A percentile compares a stretch with the other conserved stretches of the same genome.
Conservation (phyloP, 2,329 filamentous ascomycete species). For the Aspergillus hiratsukae region DNA sequence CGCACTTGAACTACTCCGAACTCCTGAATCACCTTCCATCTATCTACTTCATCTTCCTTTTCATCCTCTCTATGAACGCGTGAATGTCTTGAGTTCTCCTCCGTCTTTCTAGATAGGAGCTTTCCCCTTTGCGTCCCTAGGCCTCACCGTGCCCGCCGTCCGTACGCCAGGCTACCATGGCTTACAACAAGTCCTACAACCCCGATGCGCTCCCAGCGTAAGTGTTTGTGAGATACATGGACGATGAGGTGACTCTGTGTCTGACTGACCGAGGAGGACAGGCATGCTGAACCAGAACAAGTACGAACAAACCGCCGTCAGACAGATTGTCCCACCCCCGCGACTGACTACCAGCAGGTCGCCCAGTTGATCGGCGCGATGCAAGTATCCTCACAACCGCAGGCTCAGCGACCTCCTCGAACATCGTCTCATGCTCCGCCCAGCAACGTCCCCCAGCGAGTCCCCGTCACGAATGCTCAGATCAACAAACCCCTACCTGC, state of each 20-base stretch:
- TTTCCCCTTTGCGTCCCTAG: background rate
- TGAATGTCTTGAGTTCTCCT: conserved; percentile 2
- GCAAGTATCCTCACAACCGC: conserved; percentile 25
- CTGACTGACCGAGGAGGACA: conserved; percentile 28
- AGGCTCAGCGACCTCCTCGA: conserved; percentile 24
- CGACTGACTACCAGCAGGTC: conserved; percentile 28
- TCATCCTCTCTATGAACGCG: background rate
- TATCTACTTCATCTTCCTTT: background rate
- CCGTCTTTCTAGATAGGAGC: background rate
- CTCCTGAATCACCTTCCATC: background rate
- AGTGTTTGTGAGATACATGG: conserved; percentile 31
- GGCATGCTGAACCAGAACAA: conserved; percentile 71
- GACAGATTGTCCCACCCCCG: background rate
- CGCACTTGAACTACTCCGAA: background rate
- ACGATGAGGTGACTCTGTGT: conserved; percentile 10
- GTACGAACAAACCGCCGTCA: conserved; percentile 37
- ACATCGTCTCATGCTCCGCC: conserved; percentile 19
- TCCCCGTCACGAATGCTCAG: conserved; percentile 21
- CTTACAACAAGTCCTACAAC: conserved; percentile 90
- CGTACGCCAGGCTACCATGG: conserved; percentile 57
- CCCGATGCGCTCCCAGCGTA: conserved; percentile 92
- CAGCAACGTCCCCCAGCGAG: conserved; percentile 23
- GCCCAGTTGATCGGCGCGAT: conserved; percentile 42
- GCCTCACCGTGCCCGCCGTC: conserved; percentile 2
- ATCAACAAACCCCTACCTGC: conserved; percentile 9